Conservation (phyloP, 2,329 filamentous ascomycete species). For the Penicillium fuscoglaucum region DNA sequence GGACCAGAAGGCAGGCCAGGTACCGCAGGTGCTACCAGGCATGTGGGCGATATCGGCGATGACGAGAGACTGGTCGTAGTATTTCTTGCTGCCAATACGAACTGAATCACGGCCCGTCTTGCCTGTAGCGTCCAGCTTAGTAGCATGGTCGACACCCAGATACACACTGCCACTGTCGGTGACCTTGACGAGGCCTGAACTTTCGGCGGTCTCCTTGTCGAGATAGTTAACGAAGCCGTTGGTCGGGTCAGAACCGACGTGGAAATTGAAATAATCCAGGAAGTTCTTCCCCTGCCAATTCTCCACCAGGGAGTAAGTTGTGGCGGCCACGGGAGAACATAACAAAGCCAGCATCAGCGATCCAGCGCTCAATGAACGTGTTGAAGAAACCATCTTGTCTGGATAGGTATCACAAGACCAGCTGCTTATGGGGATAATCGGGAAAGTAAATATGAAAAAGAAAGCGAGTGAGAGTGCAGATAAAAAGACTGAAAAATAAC, state of each 20-base stretch:
- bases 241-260: conserved; percentile 49
- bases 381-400: conserved; percentile 31
- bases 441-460: neutral
- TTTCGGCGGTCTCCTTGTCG: conserved; percentile 41
- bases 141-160: conserved; percentile 48
- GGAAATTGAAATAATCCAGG: conserved; percentile 54
- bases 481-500: conserved; percentile 6
- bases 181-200: conserved; percentile 38
- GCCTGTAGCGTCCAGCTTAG: conserved; percentile 36
- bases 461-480: conserved; percentile 8
- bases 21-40: conserved; percentile 50
- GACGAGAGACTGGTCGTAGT: conserved; percentile 49
- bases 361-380: conserved; percentile 32
- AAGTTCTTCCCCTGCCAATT: conserved; percentile 50
- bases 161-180: conserved; percentile 41
- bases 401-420: neutral
- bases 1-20: conserved; percentile 54
- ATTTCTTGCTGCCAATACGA: conserved; percentile 47
- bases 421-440: neutral
- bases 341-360: conserved; percentile 34
- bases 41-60: conserved; percentile 52
- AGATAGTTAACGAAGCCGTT: conserved; percentile 54
- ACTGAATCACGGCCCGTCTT: conserved; percentile 45
- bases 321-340: conserved; percentile 24
- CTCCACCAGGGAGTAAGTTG: conserved; percentile 43